Evolutionary conservation across 2,329 filamentous ascomycete species (phyloP).

Genomic region (Apiospora saccharicola): DNA sequence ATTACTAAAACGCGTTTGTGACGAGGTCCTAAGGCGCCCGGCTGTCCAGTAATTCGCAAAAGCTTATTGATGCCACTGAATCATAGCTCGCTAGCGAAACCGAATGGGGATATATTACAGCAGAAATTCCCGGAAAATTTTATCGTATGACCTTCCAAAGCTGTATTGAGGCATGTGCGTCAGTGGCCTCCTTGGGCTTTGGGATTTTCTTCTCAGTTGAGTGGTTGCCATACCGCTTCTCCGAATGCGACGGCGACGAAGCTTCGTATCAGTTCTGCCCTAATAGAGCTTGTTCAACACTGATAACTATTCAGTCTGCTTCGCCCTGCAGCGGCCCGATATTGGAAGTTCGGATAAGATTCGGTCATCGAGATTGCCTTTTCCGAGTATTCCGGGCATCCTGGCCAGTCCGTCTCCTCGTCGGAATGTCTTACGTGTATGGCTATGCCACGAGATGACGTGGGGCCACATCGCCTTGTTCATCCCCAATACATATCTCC

Average conservation of each 20-base stretch:
- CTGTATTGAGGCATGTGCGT: background rate
- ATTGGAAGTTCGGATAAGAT: background rate
- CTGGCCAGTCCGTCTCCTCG: background rate
- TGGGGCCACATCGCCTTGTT: background rate
- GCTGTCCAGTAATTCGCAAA: background rate
- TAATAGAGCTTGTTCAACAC: background rate
- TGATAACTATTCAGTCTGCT: background rate
- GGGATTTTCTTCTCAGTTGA: background rate
- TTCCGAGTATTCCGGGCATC: background rate
- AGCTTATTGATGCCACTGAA: constrained; percentile 7
- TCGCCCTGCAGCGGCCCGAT: background rate
- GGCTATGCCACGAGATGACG: background rate
- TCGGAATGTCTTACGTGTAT: background rate
- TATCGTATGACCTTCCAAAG: background rate
- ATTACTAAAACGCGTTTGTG: background rate
- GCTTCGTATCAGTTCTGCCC: background rate
- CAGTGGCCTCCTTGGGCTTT: background rate
- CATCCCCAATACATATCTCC: background rate
- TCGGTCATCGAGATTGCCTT: background rate
- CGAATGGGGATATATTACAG: background rate
- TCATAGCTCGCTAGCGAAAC: constrained; percentile 6
- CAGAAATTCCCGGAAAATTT: background rate
- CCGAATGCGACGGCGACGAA: background rate
- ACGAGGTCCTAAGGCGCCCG: background rate
- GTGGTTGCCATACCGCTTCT: background rate